These are phyloP conservation scores for Leucaena leucocephala DNA, from an alignment of 306 rosid species.

Conservation along the genomic window DNA sequence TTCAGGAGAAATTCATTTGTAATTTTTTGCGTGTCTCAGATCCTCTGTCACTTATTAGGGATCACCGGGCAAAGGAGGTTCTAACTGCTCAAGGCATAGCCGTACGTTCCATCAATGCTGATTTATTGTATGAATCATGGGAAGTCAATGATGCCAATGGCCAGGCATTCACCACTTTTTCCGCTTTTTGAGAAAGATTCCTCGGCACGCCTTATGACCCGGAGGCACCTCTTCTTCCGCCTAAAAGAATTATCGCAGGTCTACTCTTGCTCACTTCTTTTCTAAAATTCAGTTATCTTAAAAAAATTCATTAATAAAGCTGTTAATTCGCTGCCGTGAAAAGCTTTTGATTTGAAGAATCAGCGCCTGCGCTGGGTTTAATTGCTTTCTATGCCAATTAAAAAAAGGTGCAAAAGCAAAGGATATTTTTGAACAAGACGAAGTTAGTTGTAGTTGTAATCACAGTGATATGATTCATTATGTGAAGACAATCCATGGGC, in stretches of 20 bases:
- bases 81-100: constrained; percentile 77
- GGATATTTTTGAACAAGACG: constrained; percentile 14
- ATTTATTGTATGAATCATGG: constrained; percentile 97
- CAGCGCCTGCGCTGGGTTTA: neutral
- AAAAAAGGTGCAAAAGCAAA: neutral
- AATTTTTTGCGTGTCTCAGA: constrained; percentile 54
- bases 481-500: neutral
- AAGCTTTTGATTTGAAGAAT: constrained; percentile 8
- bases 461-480: constrained; percentile 6
- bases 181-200: constrained; percentile 94
- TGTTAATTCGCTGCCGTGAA: constrained; percentile 26
- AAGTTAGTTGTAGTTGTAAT: constrained; percentile 11
- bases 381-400: neutral
- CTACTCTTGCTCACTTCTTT: constrained; percentile 19
- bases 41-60: constrained; percentile 96
- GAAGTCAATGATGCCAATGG: constrained; percentile 86
- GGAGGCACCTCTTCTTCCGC: constrained; percentile 97
- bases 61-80: constrained; percentile 88
- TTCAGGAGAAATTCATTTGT: constrained; percentile 19
- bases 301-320: neutral
- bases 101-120: constrained; percentile 89
- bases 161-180: constrained; percentile 85
- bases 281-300: constrained; percentile 4
- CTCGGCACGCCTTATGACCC: constrained; percentile 99
- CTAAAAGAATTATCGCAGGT: constrained; percentile 93